These are phyloP conservation scores for Hirschfeldia incana DNA, from an alignment of 345 rosid species.

Conservation along the genomic window DNA sequence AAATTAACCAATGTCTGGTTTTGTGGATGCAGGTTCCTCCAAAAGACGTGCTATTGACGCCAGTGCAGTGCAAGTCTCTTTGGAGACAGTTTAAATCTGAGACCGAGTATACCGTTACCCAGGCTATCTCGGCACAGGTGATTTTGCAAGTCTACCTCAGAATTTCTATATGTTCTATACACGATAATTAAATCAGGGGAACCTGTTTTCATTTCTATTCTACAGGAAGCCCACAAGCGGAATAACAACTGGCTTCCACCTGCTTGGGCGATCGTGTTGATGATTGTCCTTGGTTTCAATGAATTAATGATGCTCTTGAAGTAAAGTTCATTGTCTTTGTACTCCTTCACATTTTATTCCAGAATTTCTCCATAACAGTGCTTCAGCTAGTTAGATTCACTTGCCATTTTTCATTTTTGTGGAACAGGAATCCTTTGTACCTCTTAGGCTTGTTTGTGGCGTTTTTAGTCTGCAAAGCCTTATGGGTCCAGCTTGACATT, in stretches of 20 bases:
- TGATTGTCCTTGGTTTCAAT: constrained; percentile 69
- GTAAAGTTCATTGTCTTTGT: constrained; percentile 39
- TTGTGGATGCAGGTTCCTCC: constrained; percentile 52
- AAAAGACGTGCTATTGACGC: constrained; percentile 59
- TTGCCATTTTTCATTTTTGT: constrained; percentile 26
- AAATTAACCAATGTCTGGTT: background rate
- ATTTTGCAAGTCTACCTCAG: constrained; percentile 9
- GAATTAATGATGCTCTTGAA: constrained; percentile 74
- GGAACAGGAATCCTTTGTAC: constrained; percentile 80
- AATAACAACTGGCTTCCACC: constrained; percentile 77
- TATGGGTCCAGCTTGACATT: constrained; percentile 75
- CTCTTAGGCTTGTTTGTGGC: constrained; percentile 60
- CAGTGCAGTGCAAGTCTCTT: constrained; percentile 72
- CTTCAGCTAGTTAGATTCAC: constrained; percentile 9
- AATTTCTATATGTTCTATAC: background rate
- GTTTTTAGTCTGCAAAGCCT: constrained; percentile 61
- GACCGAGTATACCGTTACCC: constrained; percentile 70
- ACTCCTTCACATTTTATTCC: constrained; percentile 10
- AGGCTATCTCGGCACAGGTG: constrained; percentile 80
- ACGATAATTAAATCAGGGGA: background rate
- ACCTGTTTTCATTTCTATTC: constrained; percentile 20
- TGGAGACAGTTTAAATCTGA: constrained; percentile 83
- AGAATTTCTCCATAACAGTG: background rate
- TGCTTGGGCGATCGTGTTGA: constrained; percentile 63
- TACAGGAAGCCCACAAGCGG: constrained; percentile 66